Base-by-base conservation (phyloP, 2,329 filamentous ascomycete genomes). In the Penicillium sp. region DNA sequence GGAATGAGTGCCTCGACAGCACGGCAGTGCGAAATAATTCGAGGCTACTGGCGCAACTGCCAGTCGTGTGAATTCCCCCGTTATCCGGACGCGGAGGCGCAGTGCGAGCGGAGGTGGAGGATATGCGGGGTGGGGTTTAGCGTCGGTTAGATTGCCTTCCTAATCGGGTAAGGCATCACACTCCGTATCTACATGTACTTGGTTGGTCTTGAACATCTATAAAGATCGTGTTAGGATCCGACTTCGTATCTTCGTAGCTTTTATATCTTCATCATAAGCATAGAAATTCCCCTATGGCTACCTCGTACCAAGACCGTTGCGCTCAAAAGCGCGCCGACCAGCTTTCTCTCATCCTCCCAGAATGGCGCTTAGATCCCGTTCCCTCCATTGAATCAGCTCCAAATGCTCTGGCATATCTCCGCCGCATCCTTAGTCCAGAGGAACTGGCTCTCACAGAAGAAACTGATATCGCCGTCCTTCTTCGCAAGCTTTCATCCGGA, bases 21-120 rank as follows among this genome's bases (percentile, higher is more conserved):
- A 0, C 53, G 58, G 13, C 74, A 78, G 22, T 76, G 75, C 44
- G 66, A 70, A 5, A 58, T 69, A 3, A 63, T 78, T 14, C 65
- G 73, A 7, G 56, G 50, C 0, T 78, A 78, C 51, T 78, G 75
- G 76, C 64, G 58, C 18, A 72, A 73, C 39, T 78, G 75, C 55
- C 69, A 65, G 26, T 59, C 62, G n/a, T 69, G 67, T 4, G 73
- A 72, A 13, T 70, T 77, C 31, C 72, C 74, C 16, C 68, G 74
- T 11, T 78, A 77, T 58, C 66, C 66, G 51, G 67, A 69, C 56
- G 67, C 58, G 11, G 61, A 65, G 49, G 63, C 65, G 5, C 65
- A 67, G 40, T 76, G 72, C n/a, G 71, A 76, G 52, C 64, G 68
- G 44, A 61, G 53, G 32, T 75, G 74, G 74, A 66, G 62, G 38